Evolutionary conservation across 23 red algal genomes (phyloP).

Genomic region (Gracilaria caudata): DNA sequence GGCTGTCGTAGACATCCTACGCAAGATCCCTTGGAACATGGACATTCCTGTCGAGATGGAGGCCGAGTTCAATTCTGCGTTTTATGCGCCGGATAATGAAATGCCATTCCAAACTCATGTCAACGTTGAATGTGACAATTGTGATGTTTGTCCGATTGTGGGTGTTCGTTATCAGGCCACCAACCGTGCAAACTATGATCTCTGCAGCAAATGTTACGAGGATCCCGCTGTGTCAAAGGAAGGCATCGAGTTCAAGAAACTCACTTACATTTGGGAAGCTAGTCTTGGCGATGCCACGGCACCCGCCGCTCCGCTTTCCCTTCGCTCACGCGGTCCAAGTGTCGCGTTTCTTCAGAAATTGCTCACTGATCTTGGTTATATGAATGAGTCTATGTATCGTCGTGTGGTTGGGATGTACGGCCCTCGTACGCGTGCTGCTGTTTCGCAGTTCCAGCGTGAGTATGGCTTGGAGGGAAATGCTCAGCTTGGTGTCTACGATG

Average conservation of each 20-base stretch:
- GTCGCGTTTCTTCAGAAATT: constrained; percentile 69
- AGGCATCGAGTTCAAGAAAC: constrained; percentile 45
- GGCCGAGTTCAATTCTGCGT: background rate
- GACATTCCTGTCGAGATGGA: constrained; percentile 5
- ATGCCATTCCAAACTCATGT: constrained; percentile 56
- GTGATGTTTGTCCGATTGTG: constrained; percentile 38
- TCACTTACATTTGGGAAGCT: constrained; percentile 45
- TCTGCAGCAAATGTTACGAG: constrained; percentile 57
- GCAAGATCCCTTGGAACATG: constrained; percentile 22
- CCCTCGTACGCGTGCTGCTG: constrained; percentile 48
- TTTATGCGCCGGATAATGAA: background rate
- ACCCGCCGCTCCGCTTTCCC: constrained; percentile 40
- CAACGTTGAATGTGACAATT: constrained; percentile 66
- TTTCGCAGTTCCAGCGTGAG: constrained; percentile 57
- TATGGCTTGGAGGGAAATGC: constrained; percentile 31
- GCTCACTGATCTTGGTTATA: constrained; percentile 61
- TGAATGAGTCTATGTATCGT: constrained; percentile 49
- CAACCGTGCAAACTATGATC: constrained; percentile 61
- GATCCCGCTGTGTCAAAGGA: constrained; percentile 21
- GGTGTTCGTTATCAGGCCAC: constrained; percentile 49
- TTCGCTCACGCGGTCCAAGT: constrained; percentile 21
- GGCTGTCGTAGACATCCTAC: constrained; percentile 24
- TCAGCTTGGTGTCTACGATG: constrained; percentile 70
- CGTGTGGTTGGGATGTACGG: constrained; percentile 59
- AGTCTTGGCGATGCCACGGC: constrained; percentile 15